Conservation (phyloP, 305 asterid species). For the Fraxinus velutina region DNA sequence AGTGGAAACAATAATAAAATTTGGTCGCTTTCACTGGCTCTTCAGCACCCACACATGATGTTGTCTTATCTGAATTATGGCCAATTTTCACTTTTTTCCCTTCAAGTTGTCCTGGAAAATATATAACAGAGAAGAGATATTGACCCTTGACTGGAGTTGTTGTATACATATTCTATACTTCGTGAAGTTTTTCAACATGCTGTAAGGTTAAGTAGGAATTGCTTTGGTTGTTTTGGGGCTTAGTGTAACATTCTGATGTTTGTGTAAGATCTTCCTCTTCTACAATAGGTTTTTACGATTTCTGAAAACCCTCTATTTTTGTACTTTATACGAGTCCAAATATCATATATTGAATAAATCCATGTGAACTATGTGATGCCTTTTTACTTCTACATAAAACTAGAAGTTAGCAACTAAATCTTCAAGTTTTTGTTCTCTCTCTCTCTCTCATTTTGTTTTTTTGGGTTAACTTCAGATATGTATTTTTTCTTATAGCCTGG, state of each 20-base stretch:
- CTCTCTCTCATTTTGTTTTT: not conserved
- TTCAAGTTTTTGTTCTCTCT: not conserved
- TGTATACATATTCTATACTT: not conserved
- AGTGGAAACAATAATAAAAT: not conserved
- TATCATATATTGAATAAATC: slow-evolving; percentile 6
- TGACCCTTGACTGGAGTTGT: not conserved
- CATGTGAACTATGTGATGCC: not conserved
- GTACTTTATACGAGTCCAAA: not conserved
- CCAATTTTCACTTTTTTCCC: not conserved
- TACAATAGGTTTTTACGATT: not conserved
- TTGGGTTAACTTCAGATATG: not conserved
- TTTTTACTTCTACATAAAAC: not conserved
- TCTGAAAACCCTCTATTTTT: not conserved
- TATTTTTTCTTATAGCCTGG: not conserved
- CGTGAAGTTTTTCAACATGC: not conserved
- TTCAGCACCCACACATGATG: not conserved
- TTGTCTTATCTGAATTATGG: not conserved
- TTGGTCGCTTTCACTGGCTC: not conserved
- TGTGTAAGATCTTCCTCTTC: not conserved
- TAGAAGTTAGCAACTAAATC: not conserved
- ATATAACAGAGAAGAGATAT: not conserved
- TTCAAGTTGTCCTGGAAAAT: not conserved
- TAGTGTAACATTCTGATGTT: not conserved
- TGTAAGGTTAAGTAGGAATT: not conserved
- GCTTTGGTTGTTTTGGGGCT: not conserved